A percentile compares a stretch with the other conserved stretches of the same genome.
Conservation (phyloP, 768 basidiomycete genomes). For the Hygrophorus pudorinus region DNA sequence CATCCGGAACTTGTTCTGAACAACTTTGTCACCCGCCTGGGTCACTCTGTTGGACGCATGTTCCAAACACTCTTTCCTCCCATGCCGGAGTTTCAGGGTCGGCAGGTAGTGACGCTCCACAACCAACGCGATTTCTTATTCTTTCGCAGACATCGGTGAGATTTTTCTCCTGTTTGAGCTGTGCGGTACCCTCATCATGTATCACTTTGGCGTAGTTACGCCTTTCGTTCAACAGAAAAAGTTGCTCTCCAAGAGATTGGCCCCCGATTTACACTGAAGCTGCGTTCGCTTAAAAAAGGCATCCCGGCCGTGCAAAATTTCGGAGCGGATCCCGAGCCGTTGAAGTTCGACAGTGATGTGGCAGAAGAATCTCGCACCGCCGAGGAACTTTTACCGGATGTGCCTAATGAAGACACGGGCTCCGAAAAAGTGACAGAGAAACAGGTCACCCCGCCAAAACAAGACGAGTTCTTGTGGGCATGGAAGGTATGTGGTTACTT, state of each 20-base stretch:
- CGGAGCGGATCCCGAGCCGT: constrained; percentile 48
- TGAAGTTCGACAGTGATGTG: constrained; percentile 36
- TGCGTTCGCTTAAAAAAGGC: constrained; percentile 82
- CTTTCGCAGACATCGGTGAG: constrained; percentile 88
- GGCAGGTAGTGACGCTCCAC: constrained; percentile 95
- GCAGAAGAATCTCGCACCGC: constrained; percentile 18
- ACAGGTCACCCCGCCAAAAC: constrained; percentile 42
- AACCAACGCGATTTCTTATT: constrained; percentile 98
- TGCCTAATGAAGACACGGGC: constrained; percentile 7
- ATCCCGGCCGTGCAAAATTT: constrained; percentile 70
- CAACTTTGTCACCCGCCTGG: constrained; percentile 87
- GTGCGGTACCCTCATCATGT: neutral
- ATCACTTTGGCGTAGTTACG: too few species aligned
- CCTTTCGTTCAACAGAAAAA: constrained; percentile 84
- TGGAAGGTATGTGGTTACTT: constrained; percentile 63
- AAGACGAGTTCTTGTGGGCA: constrained; percentile 77
- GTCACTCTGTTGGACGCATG: constrained; percentile 88
- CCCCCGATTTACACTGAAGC: constrained; percentile 91
- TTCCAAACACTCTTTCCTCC: constrained; percentile 97
- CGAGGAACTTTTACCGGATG: constrained; percentile 12
- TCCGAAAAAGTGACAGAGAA: constrained; percentile 13
- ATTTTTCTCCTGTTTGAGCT: neutral
- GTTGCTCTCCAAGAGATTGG: constrained; percentile 96
- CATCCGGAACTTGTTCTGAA: constrained; percentile 93
- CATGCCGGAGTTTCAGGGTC: constrained; percentile 87